A percentile compares a stretch with the other conserved stretches of the same genome.
These are phyloP conservation scores for Sarocladium oryzae DNA, from an alignment of 2,329 filamentous ascomycete genomes.

Conservation along the genomic window DNA sequence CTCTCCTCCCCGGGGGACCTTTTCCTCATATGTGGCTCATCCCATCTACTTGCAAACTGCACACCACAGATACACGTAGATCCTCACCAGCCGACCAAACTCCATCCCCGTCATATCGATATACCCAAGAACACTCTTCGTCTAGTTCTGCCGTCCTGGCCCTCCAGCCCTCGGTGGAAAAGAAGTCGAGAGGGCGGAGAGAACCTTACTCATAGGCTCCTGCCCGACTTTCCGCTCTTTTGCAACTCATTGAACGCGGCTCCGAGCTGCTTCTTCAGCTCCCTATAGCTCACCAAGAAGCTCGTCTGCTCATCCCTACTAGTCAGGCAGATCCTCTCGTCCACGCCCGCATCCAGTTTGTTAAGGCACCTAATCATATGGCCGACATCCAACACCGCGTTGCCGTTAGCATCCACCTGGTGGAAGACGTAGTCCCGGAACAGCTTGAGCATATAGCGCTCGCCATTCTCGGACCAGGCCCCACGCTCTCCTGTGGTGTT, in stretches of 20 bases:
- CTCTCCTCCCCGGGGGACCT: too few species aligned
- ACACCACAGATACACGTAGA: too few species aligned
- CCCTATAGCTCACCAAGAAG: constrained; percentile 84
- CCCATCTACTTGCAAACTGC: too few species aligned
- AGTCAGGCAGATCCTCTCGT: constrained; percentile 78
- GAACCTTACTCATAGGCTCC: constrained; percentile 31
- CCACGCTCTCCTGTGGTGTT: background rate
- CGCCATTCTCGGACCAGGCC: constrained; percentile 86
- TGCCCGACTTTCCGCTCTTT: constrained; percentile 35
- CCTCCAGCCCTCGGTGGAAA: too few species aligned
- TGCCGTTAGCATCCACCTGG: constrained; percentile 79
- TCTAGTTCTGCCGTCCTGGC: too few species aligned
- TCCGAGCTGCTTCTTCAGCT: constrained; percentile 64
- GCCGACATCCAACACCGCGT: constrained; percentile 76
- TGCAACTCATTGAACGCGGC: constrained; percentile 53
- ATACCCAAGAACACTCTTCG: too few species aligned
- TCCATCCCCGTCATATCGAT: too few species aligned
- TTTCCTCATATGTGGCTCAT: constrained; percentile 12
- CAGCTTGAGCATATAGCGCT: constrained; percentile 86
- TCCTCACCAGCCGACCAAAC: too few species aligned
- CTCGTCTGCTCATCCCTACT: constrained; percentile 87
- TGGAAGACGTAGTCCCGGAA: constrained; percentile 98
- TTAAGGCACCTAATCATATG: constrained; percentile 84
- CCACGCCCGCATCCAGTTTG: constrained; percentile 83
- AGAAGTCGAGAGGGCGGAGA: too few species aligned